Evolutionary conservation across 2,329 filamentous ascomycete species (phyloP).

Genomic region (Monilinia laxa): DNA sequence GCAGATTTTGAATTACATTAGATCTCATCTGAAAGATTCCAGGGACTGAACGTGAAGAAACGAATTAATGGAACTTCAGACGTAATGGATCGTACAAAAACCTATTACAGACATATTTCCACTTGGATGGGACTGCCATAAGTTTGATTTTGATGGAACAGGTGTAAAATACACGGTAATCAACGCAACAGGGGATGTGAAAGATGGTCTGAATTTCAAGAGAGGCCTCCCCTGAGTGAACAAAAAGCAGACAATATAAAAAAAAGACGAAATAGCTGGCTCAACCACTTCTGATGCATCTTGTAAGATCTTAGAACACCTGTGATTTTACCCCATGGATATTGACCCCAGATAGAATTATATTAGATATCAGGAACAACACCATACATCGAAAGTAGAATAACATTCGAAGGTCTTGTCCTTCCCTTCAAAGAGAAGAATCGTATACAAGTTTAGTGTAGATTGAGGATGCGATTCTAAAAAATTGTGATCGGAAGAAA

Average conservation of each 20-base stretch:
- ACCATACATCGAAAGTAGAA: not conserved
- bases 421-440: not conserved
- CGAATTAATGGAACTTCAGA: not conserved
- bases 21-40: not conserved
- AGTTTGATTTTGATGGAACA: not conserved
- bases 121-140: not conserved
- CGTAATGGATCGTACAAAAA: not conserved
- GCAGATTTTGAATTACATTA: conserved; percentile 10
- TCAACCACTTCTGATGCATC: not conserved
- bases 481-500: not conserved
- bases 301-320: not conserved
- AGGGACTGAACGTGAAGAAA: not conserved
- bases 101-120: not conserved
- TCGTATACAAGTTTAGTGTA: not conserved
- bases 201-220: not conserved
- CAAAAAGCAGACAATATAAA: too few species aligned
- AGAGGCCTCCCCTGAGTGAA: not conserved
- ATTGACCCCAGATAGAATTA: not conserved
- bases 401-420: not conserved
- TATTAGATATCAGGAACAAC: not conserved
- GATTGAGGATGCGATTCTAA: not conserved
- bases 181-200: too few species aligned
- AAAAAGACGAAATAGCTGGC: not conserved
- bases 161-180: not conserved
- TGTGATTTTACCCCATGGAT: not conserved